Conservation (phyloP, 2,329 filamentous ascomycete genomes). For the Fulvia fulva region DNA sequence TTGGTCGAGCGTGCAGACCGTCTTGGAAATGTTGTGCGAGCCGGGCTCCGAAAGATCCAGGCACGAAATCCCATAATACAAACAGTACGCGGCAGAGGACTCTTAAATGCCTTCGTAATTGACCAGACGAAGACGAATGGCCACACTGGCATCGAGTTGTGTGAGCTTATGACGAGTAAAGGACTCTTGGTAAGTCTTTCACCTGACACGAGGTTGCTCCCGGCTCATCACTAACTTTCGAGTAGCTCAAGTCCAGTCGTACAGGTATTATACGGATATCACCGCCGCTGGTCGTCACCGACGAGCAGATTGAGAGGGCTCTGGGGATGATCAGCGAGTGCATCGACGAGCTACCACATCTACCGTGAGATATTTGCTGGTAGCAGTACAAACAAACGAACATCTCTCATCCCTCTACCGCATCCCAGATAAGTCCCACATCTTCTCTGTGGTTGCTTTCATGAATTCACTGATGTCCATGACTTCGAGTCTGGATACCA, state of each 20-base stretch:
- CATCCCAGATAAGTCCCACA: constrained; percentile 4
- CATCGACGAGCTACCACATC: background rate
- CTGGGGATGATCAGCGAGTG: background rate
- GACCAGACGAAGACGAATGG: constrained; percentile 81
- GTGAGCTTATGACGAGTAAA: constrained; percentile 90
- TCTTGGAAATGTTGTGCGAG: constrained; percentile 76
- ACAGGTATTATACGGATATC: constrained; percentile 3
- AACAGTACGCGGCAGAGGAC: constrained; percentile 79
- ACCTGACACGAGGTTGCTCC: constrained; percentile 29
- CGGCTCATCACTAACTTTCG: background rate
- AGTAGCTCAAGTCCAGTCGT: constrained; percentile 3
- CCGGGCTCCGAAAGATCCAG: constrained; percentile 68
- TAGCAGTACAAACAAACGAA: background rate
- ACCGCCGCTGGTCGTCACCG: constrained; percentile 1
- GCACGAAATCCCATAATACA: constrained; percentile 66
- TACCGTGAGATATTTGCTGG: background rate
- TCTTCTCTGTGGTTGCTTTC: constrained; percentile 1
- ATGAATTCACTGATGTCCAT: constrained; percentile 2
- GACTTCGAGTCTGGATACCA: background rate
- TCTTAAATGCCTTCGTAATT: constrained; percentile 92
- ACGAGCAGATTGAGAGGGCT: background rate
- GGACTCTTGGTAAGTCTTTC: constrained; percentile 67
- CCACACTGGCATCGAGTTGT: constrained; percentile 90
- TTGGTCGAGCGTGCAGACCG: constrained; percentile 77
- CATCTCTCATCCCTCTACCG: background rate